Conservation (phyloP, 2,329 filamentous ascomycete genomes). For the Dryadomyces sulphureus region DNA sequence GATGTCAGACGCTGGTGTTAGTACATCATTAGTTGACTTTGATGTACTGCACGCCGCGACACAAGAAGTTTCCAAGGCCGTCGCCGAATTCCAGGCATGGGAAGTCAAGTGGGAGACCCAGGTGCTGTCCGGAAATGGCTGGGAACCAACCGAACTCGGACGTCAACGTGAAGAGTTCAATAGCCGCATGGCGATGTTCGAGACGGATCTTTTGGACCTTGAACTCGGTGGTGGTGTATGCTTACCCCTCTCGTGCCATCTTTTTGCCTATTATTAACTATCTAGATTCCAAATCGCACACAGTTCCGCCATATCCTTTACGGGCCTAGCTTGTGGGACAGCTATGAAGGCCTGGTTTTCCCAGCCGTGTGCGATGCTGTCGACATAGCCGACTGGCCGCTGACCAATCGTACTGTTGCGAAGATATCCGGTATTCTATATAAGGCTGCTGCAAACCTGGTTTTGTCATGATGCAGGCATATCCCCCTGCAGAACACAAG, state of each 20-base stretch:
- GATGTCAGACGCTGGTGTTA: conserved; percentile 35
- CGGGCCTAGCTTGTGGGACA: conserved; percentile 66
- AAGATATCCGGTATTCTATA: conserved; percentile 56
- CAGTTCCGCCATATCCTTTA: conserved; percentile 93
- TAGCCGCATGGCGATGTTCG: conserved; percentile 63
- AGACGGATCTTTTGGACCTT: conserved; percentile 68
- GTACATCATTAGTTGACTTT: conserved; percentile 31
- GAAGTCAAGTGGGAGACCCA: conserved; percentile 61
- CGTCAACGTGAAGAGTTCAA: conserved; percentile 63
- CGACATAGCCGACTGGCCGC: conserved; percentile 52
- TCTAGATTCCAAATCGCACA: conserved; percentile 64
- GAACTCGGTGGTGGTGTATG: conserved; percentile 59
- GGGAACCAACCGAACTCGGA: conserved; percentile 57
- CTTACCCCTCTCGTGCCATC: conserved; percentile 13
- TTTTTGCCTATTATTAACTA: background rate
- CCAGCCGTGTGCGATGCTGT: conserved; percentile 77
- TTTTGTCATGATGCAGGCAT: background rate
- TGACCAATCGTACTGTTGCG: conserved; percentile 52
- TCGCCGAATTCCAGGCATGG: conserved; percentile 58
- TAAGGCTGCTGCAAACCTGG: conserved; percentile 32
- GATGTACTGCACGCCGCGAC: conserved; percentile 51
- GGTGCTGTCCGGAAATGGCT: conserved; percentile 57
- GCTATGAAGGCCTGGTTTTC: conserved; percentile 54
- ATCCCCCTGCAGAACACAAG: background rate
- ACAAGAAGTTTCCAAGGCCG: conserved; percentile 40